These are phyloP conservation scores for Closterium sp. DNA, from an alignment of 139 green algal species.

Conservation along the genomic window DNA sequence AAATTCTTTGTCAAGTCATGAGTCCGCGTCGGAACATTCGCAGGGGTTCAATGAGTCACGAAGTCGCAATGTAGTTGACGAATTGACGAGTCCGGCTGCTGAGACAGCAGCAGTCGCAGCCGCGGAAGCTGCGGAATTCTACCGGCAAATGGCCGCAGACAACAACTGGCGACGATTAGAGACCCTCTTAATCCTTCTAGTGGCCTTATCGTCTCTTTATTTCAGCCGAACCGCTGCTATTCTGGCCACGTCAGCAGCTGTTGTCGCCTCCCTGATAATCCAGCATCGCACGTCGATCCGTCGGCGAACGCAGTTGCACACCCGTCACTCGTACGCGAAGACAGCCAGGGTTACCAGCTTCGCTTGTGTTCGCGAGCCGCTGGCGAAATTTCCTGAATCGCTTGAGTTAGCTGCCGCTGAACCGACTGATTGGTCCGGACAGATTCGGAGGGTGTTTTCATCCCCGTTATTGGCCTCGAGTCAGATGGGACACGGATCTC, in stretches of 20 bases:
- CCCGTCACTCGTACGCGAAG: background rate
- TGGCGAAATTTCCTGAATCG: background rate
- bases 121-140: background rate
- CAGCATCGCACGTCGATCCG: background rate
- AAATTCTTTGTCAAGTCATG: background rate
- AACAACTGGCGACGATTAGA: background rate
- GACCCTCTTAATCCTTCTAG: background rate
- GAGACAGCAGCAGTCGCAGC: background rate
- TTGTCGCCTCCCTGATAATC: background rate
- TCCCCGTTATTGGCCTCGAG: background rate
- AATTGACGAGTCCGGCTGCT: background rate
- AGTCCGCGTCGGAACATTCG: background rate
- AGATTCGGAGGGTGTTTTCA: background rate
- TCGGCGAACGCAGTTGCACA: background rate
- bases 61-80: background rate
- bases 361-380: background rate
- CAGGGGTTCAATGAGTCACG: background rate
- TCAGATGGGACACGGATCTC: background rate
- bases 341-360: background rate
- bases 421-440: background rate
- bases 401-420: background rate
- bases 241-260: background rate
- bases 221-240: background rate
- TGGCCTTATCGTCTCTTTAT: background rate
- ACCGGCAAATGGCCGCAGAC: background rate